These are phyloP conservation scores for Chytriomyces sp. DNA, from an alignment of 192 early-diverging fungal genomes.

Conservation along the genomic window DNA sequence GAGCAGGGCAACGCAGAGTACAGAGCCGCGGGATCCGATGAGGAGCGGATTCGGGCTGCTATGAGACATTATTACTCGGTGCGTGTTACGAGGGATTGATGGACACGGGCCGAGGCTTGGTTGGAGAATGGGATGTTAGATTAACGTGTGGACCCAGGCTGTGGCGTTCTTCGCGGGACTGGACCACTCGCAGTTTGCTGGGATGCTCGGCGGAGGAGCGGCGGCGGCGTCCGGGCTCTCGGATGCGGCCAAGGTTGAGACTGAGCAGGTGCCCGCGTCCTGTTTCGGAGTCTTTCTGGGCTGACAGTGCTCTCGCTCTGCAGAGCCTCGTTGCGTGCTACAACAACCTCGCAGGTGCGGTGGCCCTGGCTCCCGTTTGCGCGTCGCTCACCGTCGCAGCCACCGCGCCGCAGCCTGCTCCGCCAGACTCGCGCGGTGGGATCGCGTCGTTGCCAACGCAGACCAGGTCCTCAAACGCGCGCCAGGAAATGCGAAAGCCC, in stretches of 20 bases:
- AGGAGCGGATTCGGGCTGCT: slow-evolving; percentile 7
- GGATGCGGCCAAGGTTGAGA: slow-evolving; percentile 36
- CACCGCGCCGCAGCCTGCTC: slow-evolving; percentile 38
- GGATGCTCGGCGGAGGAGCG: slow-evolving; percentile 29
- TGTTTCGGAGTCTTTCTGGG: not conserved
- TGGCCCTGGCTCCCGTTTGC: slow-evolving; percentile 7
- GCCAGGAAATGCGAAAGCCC: slow-evolving; percentile 47
- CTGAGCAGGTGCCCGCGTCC: slow-evolving; percentile 31
- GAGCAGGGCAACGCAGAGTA: slow-evolving; percentile 46
- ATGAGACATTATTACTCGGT: slow-evolving; percentile 27
- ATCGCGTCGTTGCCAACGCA: slow-evolving; percentile 30
- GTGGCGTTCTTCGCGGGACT: slow-evolving; percentile 44
- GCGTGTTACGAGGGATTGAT: slow-evolving; percentile 29
- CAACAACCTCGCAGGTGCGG: slow-evolving; percentile 49
- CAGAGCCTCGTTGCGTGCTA: slow-evolving; percentile 47
- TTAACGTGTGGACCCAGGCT: no score
- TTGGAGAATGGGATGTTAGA: no score
- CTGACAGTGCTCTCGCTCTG: not conserved
- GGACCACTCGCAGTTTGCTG: slow-evolving; percentile 32
- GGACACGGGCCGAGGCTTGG: no score
- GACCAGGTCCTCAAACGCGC: slow-evolving; percentile 42
- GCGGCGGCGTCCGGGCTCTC: not conserved
- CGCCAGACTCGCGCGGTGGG: slow-evolving; percentile 33
- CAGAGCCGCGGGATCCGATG: slow-evolving; percentile 35
- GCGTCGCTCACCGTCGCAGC: not conserved